Base-by-base conservation (phyloP, 2,329 filamentous ascomycete species). In the Alternaria triticimaculans region DNA sequence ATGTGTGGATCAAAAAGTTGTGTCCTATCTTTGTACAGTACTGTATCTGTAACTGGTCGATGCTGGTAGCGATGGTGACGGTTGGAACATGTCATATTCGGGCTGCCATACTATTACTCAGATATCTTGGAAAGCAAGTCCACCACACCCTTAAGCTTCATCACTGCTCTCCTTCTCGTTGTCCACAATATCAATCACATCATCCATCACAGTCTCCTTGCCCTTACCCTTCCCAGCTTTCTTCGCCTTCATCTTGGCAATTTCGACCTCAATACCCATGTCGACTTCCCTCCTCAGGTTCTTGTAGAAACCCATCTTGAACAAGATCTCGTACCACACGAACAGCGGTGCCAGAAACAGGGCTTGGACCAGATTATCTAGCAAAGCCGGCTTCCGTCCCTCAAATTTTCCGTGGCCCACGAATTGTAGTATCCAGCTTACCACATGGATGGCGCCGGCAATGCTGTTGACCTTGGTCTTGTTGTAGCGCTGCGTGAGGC, bases 301-400 rank as follows among this genome's bases (percentile, higher is more conserved):
- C 14, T 83, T 84, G 64, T 95, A 88, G 81, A 97, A 97, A 26
- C 95, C 95, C 60, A 96, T 86, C 76, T 87, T 89, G 83, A 98
- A 98, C 48, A 98, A 84, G 11, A 95, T 81, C 83, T 98, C 94
- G 72, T 98, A 91, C 92, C 96, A 98, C 60, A 98, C 95, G 74
- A 98, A 99, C 75, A 99, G 89, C 26, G 96, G 96, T 1, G 95
- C 96, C 37, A 98, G 84, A 75, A 98, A 94, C 68, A 98, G 80
- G 43, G 96, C 94, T 82, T 98, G 96, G 55, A 96, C 86, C 46
- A 98, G 81, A 76, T 97, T 98, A 81, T 97, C 94, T 60, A 98
- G 82, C 71, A 97, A 82, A 12, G 94, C 95, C 5, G 95, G 95
- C 6, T 94, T 93, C 58, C 95, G 87, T 8, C 92, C 89, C 81